These are phyloP conservation scores for Rehmannia glutinosa DNA, from an alignment of 257 asterid genomes.

Conservation along the genomic window DNA sequence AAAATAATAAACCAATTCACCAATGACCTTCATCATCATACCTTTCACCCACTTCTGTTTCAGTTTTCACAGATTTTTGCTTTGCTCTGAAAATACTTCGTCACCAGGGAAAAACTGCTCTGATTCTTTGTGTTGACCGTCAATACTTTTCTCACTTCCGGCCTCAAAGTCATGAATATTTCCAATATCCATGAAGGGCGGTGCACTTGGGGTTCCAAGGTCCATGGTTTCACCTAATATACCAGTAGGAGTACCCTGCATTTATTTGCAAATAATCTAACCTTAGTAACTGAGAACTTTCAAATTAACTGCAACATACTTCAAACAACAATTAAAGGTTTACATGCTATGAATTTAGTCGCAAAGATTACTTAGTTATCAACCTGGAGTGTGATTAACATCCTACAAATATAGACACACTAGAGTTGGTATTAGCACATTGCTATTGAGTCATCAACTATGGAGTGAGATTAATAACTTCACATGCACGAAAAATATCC, in stretches of 20 bases:
- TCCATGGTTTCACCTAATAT: slow-evolving; percentile 42
- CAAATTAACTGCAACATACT: background rate
- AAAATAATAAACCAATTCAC: background rate
- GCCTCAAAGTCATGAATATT: slow-evolving; percentile 32
- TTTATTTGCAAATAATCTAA: slow-evolving; percentile 6
- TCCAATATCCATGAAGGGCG: slow-evolving; percentile 72
- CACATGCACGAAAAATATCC: too few species aligned
- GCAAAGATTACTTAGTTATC: too few species aligned
- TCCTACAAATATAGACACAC: too few species aligned
- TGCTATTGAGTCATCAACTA: too few species aligned
- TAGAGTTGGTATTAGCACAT: too few species aligned
- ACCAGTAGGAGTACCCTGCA: slow-evolving; percentile 89
- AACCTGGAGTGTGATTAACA: too few species aligned
- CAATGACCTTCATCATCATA: slow-evolving; percentile 16
- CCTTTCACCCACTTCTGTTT: slow-evolving; percentile 45
- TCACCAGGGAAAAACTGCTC: slow-evolving; percentile 22
- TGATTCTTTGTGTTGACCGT: slow-evolving; percentile 21
- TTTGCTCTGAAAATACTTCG: slow-evolving; percentile 25
- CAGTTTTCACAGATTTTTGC: slow-evolving; percentile 21
- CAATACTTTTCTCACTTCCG: slow-evolving; percentile 24
- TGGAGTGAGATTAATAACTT: too few species aligned
- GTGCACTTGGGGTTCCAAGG: slow-evolving; percentile 94
- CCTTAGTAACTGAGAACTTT: background rate
- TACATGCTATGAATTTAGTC: too few species aligned
- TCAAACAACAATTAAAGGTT: too few species aligned